These are phyloP conservation scores for Monilinia polystroma DNA, from an alignment of 2,329 filamentous ascomycete genomes.

Conservation along the genomic window DNA sequence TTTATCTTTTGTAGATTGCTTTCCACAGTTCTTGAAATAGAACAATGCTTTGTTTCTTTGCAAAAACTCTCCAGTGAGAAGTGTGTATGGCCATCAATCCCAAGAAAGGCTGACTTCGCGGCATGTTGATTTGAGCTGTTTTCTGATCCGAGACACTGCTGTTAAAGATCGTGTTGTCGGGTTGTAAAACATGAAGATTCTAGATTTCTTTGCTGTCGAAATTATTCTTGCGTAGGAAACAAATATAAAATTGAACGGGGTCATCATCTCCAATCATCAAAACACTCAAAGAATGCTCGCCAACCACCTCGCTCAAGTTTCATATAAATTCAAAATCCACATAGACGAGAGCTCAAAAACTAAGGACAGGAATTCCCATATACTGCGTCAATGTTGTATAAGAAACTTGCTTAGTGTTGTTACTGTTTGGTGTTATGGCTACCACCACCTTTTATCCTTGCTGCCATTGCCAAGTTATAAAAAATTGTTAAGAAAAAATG, in stretches of 20 bases:
- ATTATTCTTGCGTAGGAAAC: not conserved
- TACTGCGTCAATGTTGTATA: not conserved
- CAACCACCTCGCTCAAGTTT: not conserved
- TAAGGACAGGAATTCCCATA: no score
- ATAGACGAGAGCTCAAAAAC: not conserved
- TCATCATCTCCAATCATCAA: not conserved
- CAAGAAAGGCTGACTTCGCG: constrained; percentile 1
- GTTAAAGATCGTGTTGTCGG: not conserved
- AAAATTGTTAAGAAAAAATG: no score
- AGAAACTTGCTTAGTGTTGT: not conserved
- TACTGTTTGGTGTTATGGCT: not conserved
- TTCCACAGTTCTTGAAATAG: not conserved
- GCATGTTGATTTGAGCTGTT: not conserved
- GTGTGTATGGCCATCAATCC: not conserved
- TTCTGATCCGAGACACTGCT: not conserved
- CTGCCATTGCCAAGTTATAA: not conserved
- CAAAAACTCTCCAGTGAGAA: not conserved
- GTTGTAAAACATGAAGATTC: not conserved
- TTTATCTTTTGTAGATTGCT: not conserved
- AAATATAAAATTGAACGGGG: not conserved
- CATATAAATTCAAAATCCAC: not conserved
- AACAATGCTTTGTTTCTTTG: not conserved
- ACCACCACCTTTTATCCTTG: not conserved
- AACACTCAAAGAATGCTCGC: not conserved
- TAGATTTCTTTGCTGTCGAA: not conserved